A percentile compares a stretch with the other conserved stretches of the same genome.
These are phyloP conservation scores for Debaryomyces udenii DNA, from an alignment of 1,139 yeast genomes.

Conservation along the genomic window DNA sequence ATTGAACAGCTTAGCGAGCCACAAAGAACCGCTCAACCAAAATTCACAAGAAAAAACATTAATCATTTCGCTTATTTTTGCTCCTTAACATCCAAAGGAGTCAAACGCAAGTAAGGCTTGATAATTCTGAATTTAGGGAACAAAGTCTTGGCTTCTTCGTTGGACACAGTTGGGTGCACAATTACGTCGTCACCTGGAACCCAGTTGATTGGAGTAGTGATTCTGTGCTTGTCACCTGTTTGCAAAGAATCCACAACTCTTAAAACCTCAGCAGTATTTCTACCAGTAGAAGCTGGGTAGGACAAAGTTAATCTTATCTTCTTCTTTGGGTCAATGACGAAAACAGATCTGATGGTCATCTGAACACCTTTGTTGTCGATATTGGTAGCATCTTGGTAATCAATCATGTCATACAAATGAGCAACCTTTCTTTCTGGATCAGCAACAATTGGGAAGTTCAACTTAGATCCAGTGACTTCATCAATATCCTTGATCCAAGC, in stretches of 20 bases:
- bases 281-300: conserved; percentile 85
- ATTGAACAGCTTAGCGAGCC: no score
- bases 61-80: conserved; percentile 9
- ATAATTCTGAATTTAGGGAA: conserved; percentile 77
- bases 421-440: conserved; percentile 75
- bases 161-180: conserved; percentile 71
- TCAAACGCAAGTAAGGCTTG: conserved; percentile 69
- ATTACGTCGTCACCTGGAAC: conserved; percentile 85
- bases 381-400: conserved; percentile 81
- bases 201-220: conserved; percentile 89
- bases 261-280: conserved; percentile 86
- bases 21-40: no score
- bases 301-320: conserved; percentile 71
- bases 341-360: conserved; percentile 80
- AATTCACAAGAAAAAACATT: not conserved
- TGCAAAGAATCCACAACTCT: conserved; percentile 82
- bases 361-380: conserved; percentile 72
- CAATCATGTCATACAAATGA: conserved; percentile 74
- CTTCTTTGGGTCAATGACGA: conserved; percentile 79
- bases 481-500: conserved; percentile 86
- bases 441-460: conserved; percentile 79
- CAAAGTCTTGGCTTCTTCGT: conserved; percentile 70
- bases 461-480: conserved; percentile 67
- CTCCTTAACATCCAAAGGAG: conserved; percentile 29
- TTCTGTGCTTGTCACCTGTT: conserved; percentile 67